Evolutionary conservation across 164 flowering plant species (phyloP).

Genomic region (Akebia trifoliata): DNA sequence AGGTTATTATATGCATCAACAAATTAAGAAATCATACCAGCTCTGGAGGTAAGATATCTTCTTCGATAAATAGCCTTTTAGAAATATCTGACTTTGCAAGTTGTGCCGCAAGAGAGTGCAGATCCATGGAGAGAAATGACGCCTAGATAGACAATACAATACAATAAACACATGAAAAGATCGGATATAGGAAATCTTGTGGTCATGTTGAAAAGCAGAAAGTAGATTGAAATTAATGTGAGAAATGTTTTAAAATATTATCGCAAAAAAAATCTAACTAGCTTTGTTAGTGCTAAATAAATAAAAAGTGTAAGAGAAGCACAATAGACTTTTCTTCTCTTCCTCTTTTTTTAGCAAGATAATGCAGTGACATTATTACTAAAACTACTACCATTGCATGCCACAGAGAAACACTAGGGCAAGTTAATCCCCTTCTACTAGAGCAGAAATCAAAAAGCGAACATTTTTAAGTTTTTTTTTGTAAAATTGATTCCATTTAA

Average conservation of each 20-base stretch:
- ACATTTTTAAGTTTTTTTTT: too few species aligned
- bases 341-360: too few species aligned
- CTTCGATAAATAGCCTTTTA: conserved; percentile 63
- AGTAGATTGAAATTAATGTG: neutral
- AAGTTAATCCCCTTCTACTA: neutral
- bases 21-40: conserved; percentile 37
- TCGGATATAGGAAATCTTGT: neutral
- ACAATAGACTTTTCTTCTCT: too few species aligned
- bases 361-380: too few species aligned
- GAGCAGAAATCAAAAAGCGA: too few species aligned
- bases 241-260: neutral
- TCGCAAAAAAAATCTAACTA: neutral
- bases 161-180: neutral
- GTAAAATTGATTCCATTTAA: too few species aligned
- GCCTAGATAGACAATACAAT: conserved; percentile 34
- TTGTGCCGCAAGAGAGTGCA: conserved; percentile 59
- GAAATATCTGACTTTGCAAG: conserved; percentile 55
- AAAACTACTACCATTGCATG: too few species aligned
- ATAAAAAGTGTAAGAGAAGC: neutral
- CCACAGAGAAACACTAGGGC: neutral
- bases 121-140: conserved; percentile 64
- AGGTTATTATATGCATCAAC: neutral
- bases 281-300: neutral
- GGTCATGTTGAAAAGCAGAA: neutral
- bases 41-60: conserved; percentile 55